Evolutionary conservation across 495 filamentous ascomycete genomes (phyloP), one percentile per base, ranked within the genome.

Genomic region (Rostrohypoxylon terebratum): DNA sequence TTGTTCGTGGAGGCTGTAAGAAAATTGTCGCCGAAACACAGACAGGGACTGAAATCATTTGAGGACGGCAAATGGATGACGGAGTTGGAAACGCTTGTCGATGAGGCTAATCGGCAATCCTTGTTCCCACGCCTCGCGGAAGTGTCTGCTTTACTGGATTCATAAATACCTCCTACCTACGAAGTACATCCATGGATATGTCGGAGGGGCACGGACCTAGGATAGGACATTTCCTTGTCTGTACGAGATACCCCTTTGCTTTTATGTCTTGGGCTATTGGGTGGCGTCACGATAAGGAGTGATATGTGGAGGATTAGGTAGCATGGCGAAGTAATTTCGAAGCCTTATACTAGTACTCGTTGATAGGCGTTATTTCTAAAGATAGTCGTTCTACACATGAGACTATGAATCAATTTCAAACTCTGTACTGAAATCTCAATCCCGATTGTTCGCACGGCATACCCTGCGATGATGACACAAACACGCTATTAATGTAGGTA

Each of bases 11-110:
- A 53, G 2, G 48, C 48, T 4, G 23, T 53, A 13, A 13, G 48
- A 1, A 53, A 53, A 13, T n/a, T 53, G 13, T 28, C 23, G 11
- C 23, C 48, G 48, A 14, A 28, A 53, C 48, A 53, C n/a, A 53
- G 5, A 5, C 21, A 31, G 23, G 10, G 23, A 0, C 48, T 53
- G 13, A 53, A 53, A n/a, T 11, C 23, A 1, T 31, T 31, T 11
- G 48, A 53, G 48, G 48, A 14, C 23, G 48, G 48, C 13, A 53
- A 53, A 53, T 53, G 48, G 48, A 53, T 31, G 48, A 23, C 14
- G 23, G 48, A 53, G 48, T n/a, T 53, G 23, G 1, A 31, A 53
- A 6, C 28, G 23, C 48, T 53, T 14, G 23, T 53, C 23, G 23
- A 53, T 1, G 48, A 53, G 20, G 48, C 48, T n/a, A 31, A 53